A percentile compares a stretch with the other conserved stretches of the same genome.
Evolutionary conservation across 1,284 basidiomycete genomes (phyloP).

Genomic region (Naganishia cerealis): DNA sequence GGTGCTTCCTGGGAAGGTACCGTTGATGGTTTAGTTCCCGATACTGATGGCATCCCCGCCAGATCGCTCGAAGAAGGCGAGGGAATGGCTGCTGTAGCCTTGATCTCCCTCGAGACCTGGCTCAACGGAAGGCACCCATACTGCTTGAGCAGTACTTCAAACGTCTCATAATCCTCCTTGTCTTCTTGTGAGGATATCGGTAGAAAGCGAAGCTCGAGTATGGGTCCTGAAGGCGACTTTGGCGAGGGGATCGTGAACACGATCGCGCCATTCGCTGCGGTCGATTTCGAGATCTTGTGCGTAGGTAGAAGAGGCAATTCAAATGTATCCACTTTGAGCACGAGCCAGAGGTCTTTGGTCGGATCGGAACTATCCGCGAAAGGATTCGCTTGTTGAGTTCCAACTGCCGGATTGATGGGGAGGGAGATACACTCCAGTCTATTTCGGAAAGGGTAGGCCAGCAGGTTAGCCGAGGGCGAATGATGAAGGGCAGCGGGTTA

Average conservation of each 20-base stretch:
- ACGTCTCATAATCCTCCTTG: conserved; percentile 65
- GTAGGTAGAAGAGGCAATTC: conserved; percentile 49
- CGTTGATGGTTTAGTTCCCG: conserved; percentile 42
- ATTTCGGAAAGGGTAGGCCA: background rate
- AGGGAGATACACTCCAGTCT: conserved; percentile 52
- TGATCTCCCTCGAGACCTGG: conserved; percentile 23
- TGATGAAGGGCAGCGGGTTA: background rate
- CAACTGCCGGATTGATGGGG: conserved; percentile 49
- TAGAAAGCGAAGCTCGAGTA: conserved; percentile 56
- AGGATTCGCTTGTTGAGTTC: conserved; percentile 52
- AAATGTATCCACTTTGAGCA: conserved; percentile 49
- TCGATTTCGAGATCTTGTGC: conserved; percentile 43
- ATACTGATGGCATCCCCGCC: conserved; percentile 7
- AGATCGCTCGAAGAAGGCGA: conserved; percentile 7
- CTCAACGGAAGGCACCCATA: conserved; percentile 57
- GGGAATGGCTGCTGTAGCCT: conserved; percentile 9
- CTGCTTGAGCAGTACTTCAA: conserved; percentile 69
- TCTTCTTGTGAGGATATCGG: conserved; percentile 52
- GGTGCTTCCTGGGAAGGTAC: conserved; percentile 24
- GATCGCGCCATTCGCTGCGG: conserved; percentile 33
- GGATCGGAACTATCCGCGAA: conserved; percentile 49
- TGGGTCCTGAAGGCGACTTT: conserved; percentile 37
- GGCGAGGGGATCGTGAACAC: conserved; percentile 46
- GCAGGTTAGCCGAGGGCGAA: background rate
- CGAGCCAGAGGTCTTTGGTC: conserved; percentile 53